Conservation (phyloP, 306 rosid genomes). For the Gastrolobium villosum region DNA sequence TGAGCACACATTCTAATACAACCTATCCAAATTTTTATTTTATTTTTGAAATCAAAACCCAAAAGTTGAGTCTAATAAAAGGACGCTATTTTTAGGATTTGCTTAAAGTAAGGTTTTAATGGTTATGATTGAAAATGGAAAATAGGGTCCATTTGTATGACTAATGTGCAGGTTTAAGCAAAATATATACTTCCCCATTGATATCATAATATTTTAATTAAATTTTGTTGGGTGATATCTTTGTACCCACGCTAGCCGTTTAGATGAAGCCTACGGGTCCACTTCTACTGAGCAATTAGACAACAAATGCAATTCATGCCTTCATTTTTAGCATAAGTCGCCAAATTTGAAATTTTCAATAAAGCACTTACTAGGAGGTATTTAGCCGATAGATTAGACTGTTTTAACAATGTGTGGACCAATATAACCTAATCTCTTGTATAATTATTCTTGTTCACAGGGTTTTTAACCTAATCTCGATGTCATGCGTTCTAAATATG, state of each 20-base stretch:
- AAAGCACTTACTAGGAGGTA: slow-evolving; percentile 25
- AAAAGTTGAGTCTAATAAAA: slow-evolving; percentile 16
- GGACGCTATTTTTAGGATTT: slow-evolving; percentile 44
- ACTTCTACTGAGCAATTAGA: slow-evolving; percentile 47
- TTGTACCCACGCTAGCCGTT: slow-evolving; percentile 62
- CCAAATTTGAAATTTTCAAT: slow-evolving; percentile 55
- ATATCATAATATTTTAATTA: slow-evolving; percentile 45
- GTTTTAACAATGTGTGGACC: slow-evolving; percentile 40
- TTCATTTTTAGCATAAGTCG: slow-evolving; percentile 39
- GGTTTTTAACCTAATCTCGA: background rate
- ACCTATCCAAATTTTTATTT: too few species aligned
- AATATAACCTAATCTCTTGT: slow-evolving; percentile 39
- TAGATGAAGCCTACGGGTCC: slow-evolving; percentile 60
- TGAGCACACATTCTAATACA: too few species aligned
- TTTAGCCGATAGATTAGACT: slow-evolving; percentile 47
- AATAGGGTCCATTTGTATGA: slow-evolving; percentile 61
- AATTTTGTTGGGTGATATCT: slow-evolving; percentile 53
- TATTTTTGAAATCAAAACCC: background rate
- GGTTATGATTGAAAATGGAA: slow-evolving; percentile 52
- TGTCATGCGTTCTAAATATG: background rate
- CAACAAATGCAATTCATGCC: slow-evolving; percentile 34
- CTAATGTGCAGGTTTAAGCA: slow-evolving; percentile 58
- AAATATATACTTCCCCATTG: slow-evolving; percentile 45
- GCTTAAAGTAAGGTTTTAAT: slow-evolving; percentile 48
- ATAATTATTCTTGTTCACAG: background rate